Conservation (phyloP, 179 eudicot genomes). For the Vitellaria paradoxa region DNA sequence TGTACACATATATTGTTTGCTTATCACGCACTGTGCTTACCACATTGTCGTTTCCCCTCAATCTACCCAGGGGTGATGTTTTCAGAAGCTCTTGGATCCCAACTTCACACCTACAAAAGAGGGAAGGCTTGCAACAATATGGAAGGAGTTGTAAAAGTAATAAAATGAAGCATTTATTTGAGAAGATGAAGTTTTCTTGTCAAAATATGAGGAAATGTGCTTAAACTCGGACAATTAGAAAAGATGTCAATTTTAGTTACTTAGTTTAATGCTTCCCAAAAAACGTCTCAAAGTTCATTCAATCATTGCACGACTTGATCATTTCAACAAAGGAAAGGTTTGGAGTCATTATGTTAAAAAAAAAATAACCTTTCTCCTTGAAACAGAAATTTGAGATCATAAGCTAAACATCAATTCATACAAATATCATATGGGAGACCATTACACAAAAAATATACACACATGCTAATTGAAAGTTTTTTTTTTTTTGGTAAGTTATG, state of each 20-base stretch:
- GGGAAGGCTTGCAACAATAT: not conserved
- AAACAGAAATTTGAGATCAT: not conserved
- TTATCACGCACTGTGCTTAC: conserved; percentile 28
- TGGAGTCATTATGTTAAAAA: not conserved
- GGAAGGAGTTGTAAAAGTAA: not conserved
- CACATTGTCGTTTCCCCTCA: conserved; percentile 94
- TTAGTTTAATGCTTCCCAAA: not conserved
- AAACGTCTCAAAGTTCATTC: not conserved
- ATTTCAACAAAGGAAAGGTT: not conserved
- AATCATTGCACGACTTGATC: not conserved
- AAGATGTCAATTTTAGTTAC: not conserved
- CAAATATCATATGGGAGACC: not conserved
- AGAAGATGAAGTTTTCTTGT: not conserved
- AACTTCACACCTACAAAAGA: conserved; percentile 71
- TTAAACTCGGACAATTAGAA: not conserved
- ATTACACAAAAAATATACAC: not conserved
- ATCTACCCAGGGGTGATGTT: conserved; percentile 74
- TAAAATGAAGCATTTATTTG: not conserved
- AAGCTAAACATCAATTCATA: not conserved
- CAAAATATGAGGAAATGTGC: not conserved
- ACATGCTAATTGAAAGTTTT: not conserved
- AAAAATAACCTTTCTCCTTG: not conserved
- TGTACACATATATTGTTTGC: not conserved
- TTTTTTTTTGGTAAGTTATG: no score
- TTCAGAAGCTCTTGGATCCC: conserved; percentile 83